phyloP scores from a whole-genome alignment of 768 basidiomycete genomes.

The Boletellus emodensis region DNA sequence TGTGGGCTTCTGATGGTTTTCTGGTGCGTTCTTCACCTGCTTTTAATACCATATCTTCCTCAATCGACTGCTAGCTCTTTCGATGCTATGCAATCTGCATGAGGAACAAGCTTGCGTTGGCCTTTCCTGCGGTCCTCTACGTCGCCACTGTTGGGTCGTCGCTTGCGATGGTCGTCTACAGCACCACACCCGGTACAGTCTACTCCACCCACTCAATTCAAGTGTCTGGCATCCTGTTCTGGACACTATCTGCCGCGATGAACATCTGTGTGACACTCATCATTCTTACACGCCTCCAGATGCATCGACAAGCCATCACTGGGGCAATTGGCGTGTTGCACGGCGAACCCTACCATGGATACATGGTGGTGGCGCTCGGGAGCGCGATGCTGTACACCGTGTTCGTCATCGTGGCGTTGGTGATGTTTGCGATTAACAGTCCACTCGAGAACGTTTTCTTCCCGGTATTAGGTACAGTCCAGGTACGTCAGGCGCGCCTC shows the following conservation, averaged over 20 bases:
- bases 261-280: slow-evolving; percentile 15
- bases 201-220: slow-evolving; percentile 16
- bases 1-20: slow-evolving; percentile 20
- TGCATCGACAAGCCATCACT: slow-evolving; percentile 13
- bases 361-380: slow-evolving; percentile 26
- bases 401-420: slow-evolving; percentile 10
- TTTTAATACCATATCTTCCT: too few species aligned
- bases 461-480: slow-evolving; percentile 18
- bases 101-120: not conserved
- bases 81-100: slow-evolving; percentile 22
- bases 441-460: slow-evolving; percentile 23
- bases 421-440: slow-evolving; percentile 16
- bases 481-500: slow-evolving; percentile 6
- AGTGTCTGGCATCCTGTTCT: slow-evolving; percentile 11
- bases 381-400: slow-evolving; percentile 18
- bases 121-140: slow-evolving; percentile 11
- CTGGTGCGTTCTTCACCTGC: slow-evolving; percentile 10
- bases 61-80: slow-evolving; percentile 10
- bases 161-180: slow-evolving; percentile 13
- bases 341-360: slow-evolving; percentile 19
- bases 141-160: slow-evolving; percentile 14
- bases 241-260: slow-evolving; percentile 12
- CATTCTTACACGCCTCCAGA: slow-evolving; percentile 13
- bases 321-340: slow-evolving; percentile 7
- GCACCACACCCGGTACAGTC: slow-evolving; percentile 11